Percentiles rank a stretch among this genome's conserved stretches.
phyloP scores from a whole-genome alignment of 768 basidiomycete species.

The Cystobasidium onofrii region DNA sequence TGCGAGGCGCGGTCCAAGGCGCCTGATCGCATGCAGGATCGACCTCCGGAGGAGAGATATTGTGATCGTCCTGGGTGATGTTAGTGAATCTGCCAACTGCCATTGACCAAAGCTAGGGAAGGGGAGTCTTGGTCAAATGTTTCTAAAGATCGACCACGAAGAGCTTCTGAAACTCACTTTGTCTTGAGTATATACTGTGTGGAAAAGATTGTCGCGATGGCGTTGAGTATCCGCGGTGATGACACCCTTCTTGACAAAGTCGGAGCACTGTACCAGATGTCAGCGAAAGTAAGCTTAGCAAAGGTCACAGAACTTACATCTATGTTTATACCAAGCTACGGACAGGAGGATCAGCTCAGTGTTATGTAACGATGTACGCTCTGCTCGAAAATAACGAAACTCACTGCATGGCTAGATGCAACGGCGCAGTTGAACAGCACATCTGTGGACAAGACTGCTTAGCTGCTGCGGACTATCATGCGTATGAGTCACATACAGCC shows the following conservation, averaged over 20 bases:
- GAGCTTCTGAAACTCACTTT: not conserved
- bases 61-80: not conserved
- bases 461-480: no score
- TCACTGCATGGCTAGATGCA: constrained; percentile 6
- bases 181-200: constrained; percentile 8
- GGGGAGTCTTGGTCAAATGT: no score
- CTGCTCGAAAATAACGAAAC: not conserved
- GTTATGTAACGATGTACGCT: no score
- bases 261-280: not conserved
- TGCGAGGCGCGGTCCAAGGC: constrained; percentile 8
- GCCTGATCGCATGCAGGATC: not conserved
- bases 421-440: constrained; percentile 3
- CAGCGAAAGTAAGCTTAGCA: not conserved
- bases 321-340: constrained; percentile 12
- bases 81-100: not conserved
- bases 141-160: no score
- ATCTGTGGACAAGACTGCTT: not conserved
- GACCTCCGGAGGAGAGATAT: not conserved
- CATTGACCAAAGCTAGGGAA: not conserved
- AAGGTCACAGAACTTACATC: not conserved
- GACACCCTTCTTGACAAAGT: constrained; percentile 5
- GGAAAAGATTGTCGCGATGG: not conserved
- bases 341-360: no score
- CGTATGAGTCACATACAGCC: not conserved
- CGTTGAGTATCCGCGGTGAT: not conserved